Base-by-base conservation (phyloP, 2,329 filamentous ascomycete genomes). In the Trichoderma sp. region DNA sequence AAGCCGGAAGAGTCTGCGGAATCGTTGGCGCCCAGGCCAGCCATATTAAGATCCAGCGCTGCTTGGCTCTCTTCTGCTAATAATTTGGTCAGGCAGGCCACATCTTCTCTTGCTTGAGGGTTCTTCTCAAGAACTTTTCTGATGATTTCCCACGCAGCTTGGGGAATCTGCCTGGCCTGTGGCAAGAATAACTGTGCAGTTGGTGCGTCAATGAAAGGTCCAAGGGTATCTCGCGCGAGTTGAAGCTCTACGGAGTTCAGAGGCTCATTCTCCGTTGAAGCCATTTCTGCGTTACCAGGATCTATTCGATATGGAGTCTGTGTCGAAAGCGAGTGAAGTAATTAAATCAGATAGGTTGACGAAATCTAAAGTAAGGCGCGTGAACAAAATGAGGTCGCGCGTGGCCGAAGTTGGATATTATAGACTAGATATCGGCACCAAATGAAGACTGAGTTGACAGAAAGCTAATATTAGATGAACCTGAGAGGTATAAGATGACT, bases 1-100 rank as follows among this genome's bases (percentile, higher is more conserved):
- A 75, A 78, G 29, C 68, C 65, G 7, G 71, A 68, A 33, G 59
- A 11, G 27, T 47, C 43, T 13, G 43, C 52, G 16, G 24, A 37
- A 58, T 53, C 40, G 10, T 13, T 40, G 59, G 58, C 19, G 43
- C 52, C 56, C 2, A 63, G 33, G 43, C 24, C 27, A 43, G 47
- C 62, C 68, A 64, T 66, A n/a, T 24, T 61, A 37, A 37, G 29
- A 13, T 53, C 61, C n/a, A 33, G 35, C 6, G 49, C 52, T 21
- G 37, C 52, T 29, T 56, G 52, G 37, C 66, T 33, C 52, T 63
- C 58, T 6, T 16, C n/a, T 4, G 65, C 65, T 19, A 68, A 56
- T 29, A 68, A 35, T 33, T 56, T 35, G 2, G 65, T 68, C n/a
- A 68, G 27, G 21, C 35, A 55, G 16, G 24, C 21, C 7, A 68